Base-by-base conservation (phyloP, 768 basidiomycete species). In the Lanmaoa rubissima region DNA sequence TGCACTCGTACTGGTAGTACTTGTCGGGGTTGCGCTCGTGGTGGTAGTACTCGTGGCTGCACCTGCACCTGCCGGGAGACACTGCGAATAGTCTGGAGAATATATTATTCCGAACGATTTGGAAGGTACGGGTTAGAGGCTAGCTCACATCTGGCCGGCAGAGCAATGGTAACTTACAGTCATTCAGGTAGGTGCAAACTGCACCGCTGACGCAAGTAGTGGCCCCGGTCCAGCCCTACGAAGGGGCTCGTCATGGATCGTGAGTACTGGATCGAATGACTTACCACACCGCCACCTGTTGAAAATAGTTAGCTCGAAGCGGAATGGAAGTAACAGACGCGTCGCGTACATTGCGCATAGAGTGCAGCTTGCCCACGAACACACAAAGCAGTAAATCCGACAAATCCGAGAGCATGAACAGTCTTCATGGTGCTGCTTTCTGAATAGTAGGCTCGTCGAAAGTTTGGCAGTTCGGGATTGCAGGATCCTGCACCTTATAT, bases 301-400 rank as follows among this genome's bases (percentile, higher is more conserved):
- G 35, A 31, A 39, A 42, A 19, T 9, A 11, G 24, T 60, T 5
- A 60, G 46, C 13, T 39, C 45, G 6, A 39, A 0, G 10, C 7
- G 28, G 13, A 36, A 11, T 32, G 1, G 5, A n/a, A 39, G 21
- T 51, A 28, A 31, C 14, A 1, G 26, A 24, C 21, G 8, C 51
- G 24, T 12, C 12, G 5, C 59, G 21, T 40, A 60, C 60, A 61
- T 55, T 61, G 60, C 1, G 26, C 58, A 35, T 60, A 61, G 41
- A 60, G 53, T 24, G 41, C 45, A 31, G 53, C 58, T 39, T 61
- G 58, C 19, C 39, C 60, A 2, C 36, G 35, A 44, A 54, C 58
- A 10, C 45, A 54, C n/a, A 59, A 28, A 14, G 42, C 48, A 39
- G 49, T 11, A 19, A 60, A 19, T 0, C 21, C 39, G 5, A 61